Evolutionary conservation across 768 basidiomycete genomes (phyloP).

Genomic region (Phanerochaete sordida): DNA sequence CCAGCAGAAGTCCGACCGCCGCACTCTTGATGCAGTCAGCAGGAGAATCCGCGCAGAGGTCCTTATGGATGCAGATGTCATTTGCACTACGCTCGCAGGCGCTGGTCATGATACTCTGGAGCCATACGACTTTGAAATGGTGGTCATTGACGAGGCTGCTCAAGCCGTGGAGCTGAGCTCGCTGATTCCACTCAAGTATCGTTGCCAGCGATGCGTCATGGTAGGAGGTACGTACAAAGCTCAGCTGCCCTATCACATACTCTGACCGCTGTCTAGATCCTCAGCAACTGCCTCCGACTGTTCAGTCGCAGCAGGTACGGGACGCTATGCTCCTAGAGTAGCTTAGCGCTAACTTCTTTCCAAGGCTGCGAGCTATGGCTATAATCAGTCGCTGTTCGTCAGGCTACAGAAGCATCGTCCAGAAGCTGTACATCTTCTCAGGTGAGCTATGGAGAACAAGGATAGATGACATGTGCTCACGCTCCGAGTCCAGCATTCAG

Average conservation of each 20-base stretch:
- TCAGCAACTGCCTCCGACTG: conserved; percentile 94
- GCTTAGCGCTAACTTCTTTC: background rate
- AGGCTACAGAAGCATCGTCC: conserved; percentile 77
- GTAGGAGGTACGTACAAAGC: conserved; percentile 64
- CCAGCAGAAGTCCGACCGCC: conserved; percentile 73
- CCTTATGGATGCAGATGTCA: conserved; percentile 86
- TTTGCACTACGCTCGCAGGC: conserved; percentile 92
- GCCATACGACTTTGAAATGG: conserved; percentile 85
- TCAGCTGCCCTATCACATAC: background rate
- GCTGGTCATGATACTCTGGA: conserved; percentile 87
- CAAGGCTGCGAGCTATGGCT: conserved; percentile 66
- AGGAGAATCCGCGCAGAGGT: conserved; percentile 72
- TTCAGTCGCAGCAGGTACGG: conserved; percentile 58
- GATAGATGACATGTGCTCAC: background rate
- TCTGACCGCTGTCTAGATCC: conserved; percentile 47
- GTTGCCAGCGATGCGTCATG: conserved; percentile 80
- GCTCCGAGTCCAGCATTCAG: conserved; percentile 74
- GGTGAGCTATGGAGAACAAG: conserved; percentile 41
- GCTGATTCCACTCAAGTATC: conserved; percentile 91
- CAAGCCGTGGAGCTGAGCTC: conserved; percentile 95
- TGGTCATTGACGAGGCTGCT: conserved; percentile 97
- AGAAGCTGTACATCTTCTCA: conserved; percentile 87
- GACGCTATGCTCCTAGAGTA: conserved; percentile 13
- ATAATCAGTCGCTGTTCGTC: conserved; percentile 92
- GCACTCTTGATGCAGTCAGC: conserved; percentile 79